Evolutionary conservation across 2,329 filamentous ascomycete genomes (phyloP), one percentile per base, ranked within the genome.

Genomic region (Colletotrichum destructivum): DNA sequence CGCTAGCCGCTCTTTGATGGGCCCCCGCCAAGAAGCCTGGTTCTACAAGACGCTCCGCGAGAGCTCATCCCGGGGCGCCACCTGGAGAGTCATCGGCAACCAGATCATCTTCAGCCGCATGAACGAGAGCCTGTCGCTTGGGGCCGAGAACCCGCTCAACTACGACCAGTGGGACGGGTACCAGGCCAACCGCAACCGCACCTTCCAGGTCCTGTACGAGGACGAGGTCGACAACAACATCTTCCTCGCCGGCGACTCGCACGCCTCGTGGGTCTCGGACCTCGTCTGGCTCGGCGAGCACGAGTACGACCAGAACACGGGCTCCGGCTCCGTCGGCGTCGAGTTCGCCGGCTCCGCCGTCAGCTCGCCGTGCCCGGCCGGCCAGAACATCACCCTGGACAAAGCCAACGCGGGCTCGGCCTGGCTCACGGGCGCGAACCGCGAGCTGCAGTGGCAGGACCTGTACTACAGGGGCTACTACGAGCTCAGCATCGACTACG

Each of bases 401-500:
- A 35, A 31, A 6, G 67, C 71, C 1, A 47, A 52, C 4, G 38
- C 35, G 3, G 62, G 51, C 15, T 54, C 56, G 1, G 38, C 66
- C 0, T 69, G 56, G 62, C 38, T 73, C 21, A 71, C 67, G 5
- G 69, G 8, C 7, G 84, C 75, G 26, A 94, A 93, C 79, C 81
- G 84, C 0, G 90, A 92, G 79, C 83, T 94, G 57, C 90, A 93
- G 76, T 94, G 92, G 92, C 89, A 91, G 75, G 92, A 94, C 69
- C 79, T 90, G 9, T 94, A 92, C 79, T 94, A 94, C 79, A 86
- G 92, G 21, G 93, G 92, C 1, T 94, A 94, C 81, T 94, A 90
- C 75, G 88, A 92, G 77, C 82, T 94, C 44, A 85, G 87, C 57
- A 83, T 93, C 60, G 84, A 82, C 23, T 84, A 88, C 26, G 84